These are phyloP conservation scores for Rhodomyrtus psidioides DNA, from an alignment of 441 rosid species.

Conservation along the genomic window DNA sequence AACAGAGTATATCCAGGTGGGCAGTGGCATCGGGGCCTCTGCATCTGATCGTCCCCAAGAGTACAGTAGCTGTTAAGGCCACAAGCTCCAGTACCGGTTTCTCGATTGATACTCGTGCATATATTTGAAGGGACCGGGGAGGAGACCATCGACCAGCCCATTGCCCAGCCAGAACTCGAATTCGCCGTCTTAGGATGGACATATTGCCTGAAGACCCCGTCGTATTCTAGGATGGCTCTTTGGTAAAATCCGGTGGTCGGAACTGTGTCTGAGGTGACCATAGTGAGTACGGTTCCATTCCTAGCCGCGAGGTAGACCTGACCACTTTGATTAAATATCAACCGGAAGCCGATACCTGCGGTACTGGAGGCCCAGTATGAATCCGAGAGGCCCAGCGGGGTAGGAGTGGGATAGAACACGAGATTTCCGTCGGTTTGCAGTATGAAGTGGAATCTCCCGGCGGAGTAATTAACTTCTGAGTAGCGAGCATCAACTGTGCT, in stretches of 20 bases:
- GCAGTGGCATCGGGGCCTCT: slow-evolving; percentile 21
- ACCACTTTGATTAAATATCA: slow-evolving; percentile 21
- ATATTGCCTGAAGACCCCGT: slow-evolving; percentile 21
- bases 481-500: background rate
- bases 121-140: slow-evolving; percentile 1
- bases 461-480: slow-evolving; percentile 4
- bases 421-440: slow-evolving; percentile 19
- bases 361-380: slow-evolving; percentile 3
- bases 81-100: slow-evolving; percentile 22
- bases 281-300: background rate
- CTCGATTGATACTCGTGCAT: background rate
- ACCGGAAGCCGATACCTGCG: background rate
- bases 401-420: background rate
- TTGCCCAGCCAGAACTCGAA: background rate
- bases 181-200: slow-evolving; percentile 8
- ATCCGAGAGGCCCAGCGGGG: background rate
- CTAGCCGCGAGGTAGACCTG: slow-evolving; percentile 7
- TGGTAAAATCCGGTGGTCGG: slow-evolving; percentile 5
- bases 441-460: background rate
- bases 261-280: background rate
- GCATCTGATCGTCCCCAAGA: slow-evolving; percentile 1
- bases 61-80: slow-evolving; percentile 36
- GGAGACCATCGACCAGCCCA: background rate
- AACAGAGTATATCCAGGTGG: slow-evolving; percentile 13
- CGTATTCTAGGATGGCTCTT: slow-evolving; percentile 17